phyloP scores from a whole-genome alignment of 1,139 yeast genomes.

The Pichia sp. region DNA sequence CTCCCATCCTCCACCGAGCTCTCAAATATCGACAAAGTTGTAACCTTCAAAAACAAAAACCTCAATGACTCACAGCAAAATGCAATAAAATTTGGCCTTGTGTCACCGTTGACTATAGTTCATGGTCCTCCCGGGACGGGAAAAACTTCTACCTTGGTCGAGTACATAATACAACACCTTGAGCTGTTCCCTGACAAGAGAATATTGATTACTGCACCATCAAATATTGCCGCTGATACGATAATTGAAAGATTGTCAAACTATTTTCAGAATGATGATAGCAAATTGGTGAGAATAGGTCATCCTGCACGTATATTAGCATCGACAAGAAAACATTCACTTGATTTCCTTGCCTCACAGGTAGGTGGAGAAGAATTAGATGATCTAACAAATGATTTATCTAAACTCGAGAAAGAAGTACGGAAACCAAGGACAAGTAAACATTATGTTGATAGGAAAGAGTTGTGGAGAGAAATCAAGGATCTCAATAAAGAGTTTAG shows the following conservation, averaged over 20 bases:
- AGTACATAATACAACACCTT: constrained; percentile 70
- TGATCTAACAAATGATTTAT: constrained; percentile 58
- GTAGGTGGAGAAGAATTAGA: constrained; percentile 57
- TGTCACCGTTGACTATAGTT: constrained; percentile 49
- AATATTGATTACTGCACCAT: constrained; percentile 89
- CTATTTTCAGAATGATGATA: constrained; percentile 31
- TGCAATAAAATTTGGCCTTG: constrained; percentile 48
- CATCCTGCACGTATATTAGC: constrained; percentile 85
- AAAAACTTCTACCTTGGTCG: constrained; percentile 83
- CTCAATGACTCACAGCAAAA: constrained; percentile 72
- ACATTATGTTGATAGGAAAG: constrained; percentile 58
- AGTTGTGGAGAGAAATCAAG: constrained; percentile 66
- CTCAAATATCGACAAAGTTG: constrained; percentile 9
- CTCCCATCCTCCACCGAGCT: constrained; percentile 15
- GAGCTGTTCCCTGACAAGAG: constrained; percentile 42
- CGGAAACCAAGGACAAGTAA: constrained; percentile 50
- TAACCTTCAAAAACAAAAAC: constrained; percentile 43
- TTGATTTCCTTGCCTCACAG: constrained; percentile 65
- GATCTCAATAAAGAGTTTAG: constrained; percentile 65
- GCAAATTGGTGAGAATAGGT: constrained; percentile 71
- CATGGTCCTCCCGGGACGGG: constrained; percentile 86
- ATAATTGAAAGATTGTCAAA: constrained; percentile 70
- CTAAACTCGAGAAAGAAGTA: constrained; percentile 50
- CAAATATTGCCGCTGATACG: constrained; percentile 93
- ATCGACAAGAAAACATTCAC: constrained; percentile 62